Percentiles rank a stretch among this genome's conserved stretches.
These are phyloP conservation scores for Paracorniculantispora psalliotae DNA, from an alignment of 2,329 filamentous ascomycete species.

Conservation along the genomic window DNA sequence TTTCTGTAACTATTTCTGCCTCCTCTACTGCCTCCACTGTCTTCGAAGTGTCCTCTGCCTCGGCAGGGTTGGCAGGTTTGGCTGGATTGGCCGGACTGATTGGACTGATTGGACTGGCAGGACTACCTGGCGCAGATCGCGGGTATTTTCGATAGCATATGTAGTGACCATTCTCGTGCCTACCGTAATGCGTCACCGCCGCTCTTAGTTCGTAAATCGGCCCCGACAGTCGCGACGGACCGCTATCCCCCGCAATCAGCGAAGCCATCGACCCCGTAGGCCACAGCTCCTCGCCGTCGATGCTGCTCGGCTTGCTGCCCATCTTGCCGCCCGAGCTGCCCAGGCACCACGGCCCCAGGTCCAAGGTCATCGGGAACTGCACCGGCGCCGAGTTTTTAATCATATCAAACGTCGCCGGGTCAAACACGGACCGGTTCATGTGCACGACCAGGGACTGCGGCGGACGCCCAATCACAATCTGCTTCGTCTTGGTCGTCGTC, in stretches of 20 bases:
- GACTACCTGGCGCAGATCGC: slow-evolving; percentile 15
- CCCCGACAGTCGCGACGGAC: slow-evolving; percentile 48
- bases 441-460: slow-evolving; percentile 80
- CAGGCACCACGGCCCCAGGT: slow-evolving; percentile 81
- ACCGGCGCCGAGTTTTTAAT: slow-evolving; percentile 81
- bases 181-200: slow-evolving; percentile 81
- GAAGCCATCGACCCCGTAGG: slow-evolving; percentile 61
- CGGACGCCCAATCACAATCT: slow-evolving; percentile 77
- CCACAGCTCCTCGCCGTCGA: slow-evolving; percentile 58
- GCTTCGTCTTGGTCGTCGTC: slow-evolving; percentile 79
- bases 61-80: no score
- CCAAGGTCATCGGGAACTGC: slow-evolving; percentile 66
- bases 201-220: slow-evolving; percentile 73
- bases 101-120: no score
- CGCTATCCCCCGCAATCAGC: slow-evolving; percentile 60
- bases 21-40: neutral
- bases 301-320: slow-evolving; percentile 3
- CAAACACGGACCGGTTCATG: slow-evolving; percentile 86
- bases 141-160: slow-evolving; percentile 79
- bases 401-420: slow-evolving; percentile 72
- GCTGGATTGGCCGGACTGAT: no score
- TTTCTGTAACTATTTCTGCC: neutral
- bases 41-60: neutral
- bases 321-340: slow-evolving; percentile 42
- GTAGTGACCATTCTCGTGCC: slow-evolving; percentile 94